Base-by-base conservation (phyloP, 768 basidiomycete genomes). In the Suillus sp. region DNA sequence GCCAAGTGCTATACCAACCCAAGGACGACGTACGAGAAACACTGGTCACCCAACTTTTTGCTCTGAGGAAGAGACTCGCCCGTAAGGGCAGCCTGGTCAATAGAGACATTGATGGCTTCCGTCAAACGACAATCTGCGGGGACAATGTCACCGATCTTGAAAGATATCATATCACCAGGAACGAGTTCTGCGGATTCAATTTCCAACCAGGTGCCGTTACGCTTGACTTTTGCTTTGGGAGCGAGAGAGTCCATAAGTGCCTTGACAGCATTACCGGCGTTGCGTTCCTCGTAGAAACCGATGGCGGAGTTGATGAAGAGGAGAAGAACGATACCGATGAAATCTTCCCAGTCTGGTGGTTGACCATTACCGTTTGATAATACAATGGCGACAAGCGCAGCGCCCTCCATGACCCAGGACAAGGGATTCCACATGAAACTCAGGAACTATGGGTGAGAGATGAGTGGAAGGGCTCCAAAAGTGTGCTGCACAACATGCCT, bases 391-490 rank as follows among this genome's bases (percentile, higher is more conserved):
- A 95, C 94, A 35, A 95, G 83, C 9, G 93, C 92, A 43, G 95
- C 95, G 66, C 90, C 95, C 78, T 99, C 96, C 96, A 99, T 99
- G 78, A 99, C 96, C 96, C 96, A 99, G 38, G 96, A 99, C 14
- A 99, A 83, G 50, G 96, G 96, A 80, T 99, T 99, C 96, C 96
- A 99, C 96, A 98, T 99, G 86, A 99, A 99, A 75, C 89, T 88
- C 69, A 95, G 80, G 78, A 96, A 95, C 92, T 93, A 48, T 34
- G 0, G 11, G 32, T 53, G 53, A 1, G 18, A 27, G 34, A 25
- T 61, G 47, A 25, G 56, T n/a, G 7, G 4, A 51, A 58, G 5
- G 56, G 8, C 56, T 59, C 25, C 27, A 37, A 25, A 54, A 6
- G 50, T 9, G 56, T 43, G 63, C 27, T 43, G n/a, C 8, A 64